Conservation (phyloP, 208 protist genomes). For the Histomonas meleagridis region DNA sequence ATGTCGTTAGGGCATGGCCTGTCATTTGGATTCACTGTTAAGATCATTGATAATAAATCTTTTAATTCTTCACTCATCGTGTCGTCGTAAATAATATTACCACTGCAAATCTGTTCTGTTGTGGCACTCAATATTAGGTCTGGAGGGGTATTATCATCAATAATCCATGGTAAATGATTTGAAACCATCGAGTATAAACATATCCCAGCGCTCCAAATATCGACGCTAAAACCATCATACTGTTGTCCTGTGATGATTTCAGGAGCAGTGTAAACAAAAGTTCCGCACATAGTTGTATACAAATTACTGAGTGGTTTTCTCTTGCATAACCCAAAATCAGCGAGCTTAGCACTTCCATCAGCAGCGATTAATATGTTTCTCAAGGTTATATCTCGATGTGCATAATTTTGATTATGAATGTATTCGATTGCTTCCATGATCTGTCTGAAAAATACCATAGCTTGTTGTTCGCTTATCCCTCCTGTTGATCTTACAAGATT, state of each 20-base stretch:
- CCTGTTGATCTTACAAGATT: background rate
- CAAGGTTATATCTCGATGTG: background rate
- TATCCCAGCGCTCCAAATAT: slow-evolving; percentile 18
- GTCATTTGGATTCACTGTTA: background rate
- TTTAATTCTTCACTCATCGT: background rate
- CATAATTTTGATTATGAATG: background rate
- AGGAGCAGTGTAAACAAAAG: background rate
- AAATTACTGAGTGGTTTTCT: background rate
- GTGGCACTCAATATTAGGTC: background rate
- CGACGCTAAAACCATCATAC: background rate
- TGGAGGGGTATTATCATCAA: background rate
- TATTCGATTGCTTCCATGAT: background rate
- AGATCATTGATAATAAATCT: background rate
- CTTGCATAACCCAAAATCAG: slow-evolving; percentile 2
- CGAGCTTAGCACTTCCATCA: background rate
- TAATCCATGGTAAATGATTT: background rate
- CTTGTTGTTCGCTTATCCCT: background rate
- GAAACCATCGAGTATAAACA: slow-evolving; percentile 1
- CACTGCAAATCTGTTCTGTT: background rate
- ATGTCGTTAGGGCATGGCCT: background rate
- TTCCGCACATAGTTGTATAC: background rate
- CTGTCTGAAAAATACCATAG: background rate
- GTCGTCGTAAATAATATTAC: slow-evolving; percentile 15
- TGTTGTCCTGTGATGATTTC: background rate
- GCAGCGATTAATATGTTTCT: background rate